Evolutionary conservation across 148 eudicot species (phyloP).

Genomic region (Rhododendron simsii): DNA sequence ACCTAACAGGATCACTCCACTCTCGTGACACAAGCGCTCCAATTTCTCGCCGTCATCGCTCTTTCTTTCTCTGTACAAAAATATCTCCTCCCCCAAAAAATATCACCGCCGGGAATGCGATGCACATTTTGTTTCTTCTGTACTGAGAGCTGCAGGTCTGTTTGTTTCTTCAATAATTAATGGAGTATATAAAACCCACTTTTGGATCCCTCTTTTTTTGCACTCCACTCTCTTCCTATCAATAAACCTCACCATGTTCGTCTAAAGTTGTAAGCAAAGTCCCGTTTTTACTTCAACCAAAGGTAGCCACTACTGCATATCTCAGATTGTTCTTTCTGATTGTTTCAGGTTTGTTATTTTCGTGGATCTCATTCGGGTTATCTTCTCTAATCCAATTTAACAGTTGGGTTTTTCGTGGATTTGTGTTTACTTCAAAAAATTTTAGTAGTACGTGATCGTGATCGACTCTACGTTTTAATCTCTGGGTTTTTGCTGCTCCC

Average conservation of each 20-base stretch:
- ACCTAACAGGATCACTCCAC: background rate
- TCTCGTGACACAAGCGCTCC: background rate
- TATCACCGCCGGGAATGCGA: conserved; percentile 7
- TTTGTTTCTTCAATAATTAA: conserved; percentile 7
- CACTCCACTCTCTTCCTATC: conserved; percentile 2
- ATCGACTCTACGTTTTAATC: background rate
- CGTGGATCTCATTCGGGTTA: background rate
- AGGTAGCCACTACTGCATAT: conserved; percentile 9
- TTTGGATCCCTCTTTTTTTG: background rate
- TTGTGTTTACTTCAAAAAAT: background rate
- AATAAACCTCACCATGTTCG: conserved; percentile 3
- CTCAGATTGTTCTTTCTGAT: conserved; percentile 12
- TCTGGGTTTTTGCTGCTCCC: background rate
- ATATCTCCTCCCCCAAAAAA: conserved; percentile 1
- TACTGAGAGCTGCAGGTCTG: background rate
- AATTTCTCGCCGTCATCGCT: background rate
- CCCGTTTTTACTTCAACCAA: conserved; percentile 6
- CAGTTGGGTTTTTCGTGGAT: background rate
- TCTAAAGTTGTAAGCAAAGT: background rate
- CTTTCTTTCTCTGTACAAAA: background rate
- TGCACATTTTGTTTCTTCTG: background rate
- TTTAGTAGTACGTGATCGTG: too few species aligned
- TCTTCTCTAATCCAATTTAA: background rate
- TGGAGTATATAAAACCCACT: background rate
- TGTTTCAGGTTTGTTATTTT: background rate